phyloP scores from a whole-genome alignment of 2,329 filamentous ascomycete genomes.

The Phoma sp. region DNA sequence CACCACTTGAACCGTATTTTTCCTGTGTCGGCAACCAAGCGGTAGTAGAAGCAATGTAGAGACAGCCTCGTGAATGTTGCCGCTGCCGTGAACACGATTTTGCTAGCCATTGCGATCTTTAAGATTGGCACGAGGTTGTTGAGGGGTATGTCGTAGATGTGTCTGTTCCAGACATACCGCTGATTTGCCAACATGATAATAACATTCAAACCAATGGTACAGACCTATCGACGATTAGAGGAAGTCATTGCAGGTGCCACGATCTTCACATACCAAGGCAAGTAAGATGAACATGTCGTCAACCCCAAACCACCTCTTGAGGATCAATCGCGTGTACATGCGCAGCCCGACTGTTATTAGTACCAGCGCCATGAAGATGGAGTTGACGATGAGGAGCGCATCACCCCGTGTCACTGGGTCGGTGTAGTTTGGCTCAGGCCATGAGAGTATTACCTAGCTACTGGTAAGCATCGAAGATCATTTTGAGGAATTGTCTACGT shows the following conservation, averaged over 20 bases:
- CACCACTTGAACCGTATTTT: slow-evolving; percentile 50
- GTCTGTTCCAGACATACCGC: slow-evolving; percentile 53
- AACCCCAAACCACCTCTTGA: slow-evolving; percentile 54
- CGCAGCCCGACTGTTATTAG: slow-evolving; percentile 47
- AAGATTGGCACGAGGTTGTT: slow-evolving; percentile 25
- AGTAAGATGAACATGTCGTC: slow-evolving; percentile 54
- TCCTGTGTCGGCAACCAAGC: slow-evolving; percentile 52
- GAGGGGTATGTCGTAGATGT: slow-evolving; percentile 53
- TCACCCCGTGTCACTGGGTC: slow-evolving; percentile 50
- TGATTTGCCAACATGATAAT: slow-evolving; percentile 53
- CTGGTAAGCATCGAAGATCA: not conserved
- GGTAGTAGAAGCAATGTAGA: slow-evolving; percentile 56
- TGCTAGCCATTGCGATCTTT: slow-evolving; percentile 53
- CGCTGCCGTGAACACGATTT: slow-evolving; percentile 52
- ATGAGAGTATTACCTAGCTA: slow-evolving; percentile 37
- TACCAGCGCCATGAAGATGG: slow-evolving; percentile 49
- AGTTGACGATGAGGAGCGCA: slow-evolving; percentile 50
- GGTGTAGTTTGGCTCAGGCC: slow-evolving; percentile 52
- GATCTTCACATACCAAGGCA: slow-evolving; percentile 43
- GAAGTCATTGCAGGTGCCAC: not conserved
- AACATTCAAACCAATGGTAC: slow-evolving; percentile 48
- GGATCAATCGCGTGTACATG: slow-evolving; percentile 50
- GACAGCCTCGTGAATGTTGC: slow-evolving; percentile 55
- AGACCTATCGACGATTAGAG: slow-evolving; percentile 36
- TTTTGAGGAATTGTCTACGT: not conserved